Base-by-base conservation (phyloP, 768 basidiomycete genomes). In the Lactarius quietus region DNA sequence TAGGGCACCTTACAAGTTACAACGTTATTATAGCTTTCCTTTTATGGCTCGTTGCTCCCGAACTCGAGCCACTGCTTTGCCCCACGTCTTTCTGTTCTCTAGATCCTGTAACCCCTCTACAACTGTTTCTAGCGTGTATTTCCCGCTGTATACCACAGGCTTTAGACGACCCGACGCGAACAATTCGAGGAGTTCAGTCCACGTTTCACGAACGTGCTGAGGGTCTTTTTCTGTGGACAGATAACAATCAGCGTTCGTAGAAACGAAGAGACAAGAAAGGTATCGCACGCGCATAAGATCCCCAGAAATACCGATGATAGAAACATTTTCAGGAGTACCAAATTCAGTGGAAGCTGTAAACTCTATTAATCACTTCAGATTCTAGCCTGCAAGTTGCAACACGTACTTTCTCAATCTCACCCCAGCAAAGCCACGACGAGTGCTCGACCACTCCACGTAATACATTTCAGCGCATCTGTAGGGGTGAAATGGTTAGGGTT, bases 351-450 rank as follows among this genome's bases (percentile, higher is more conserved):
- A 26, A 96, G 81, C 93, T 94, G 67, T 10, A 26, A 1, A n/a
- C 23, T n/a, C 29, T 35, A 28, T 41, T 15, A 33, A 33, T 28
- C 26, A 43, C n/a, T 14, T 38, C 23, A 36, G 28, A 28, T 18
- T 4, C 18, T 41, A 31, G 12, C 23, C 23, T 26, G 28, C 18
- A 7, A 35, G 15, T 36, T 8, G 14, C 29, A 55, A 48, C 29
- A 62, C 73, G 12, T 56, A 90, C 89, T 80, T 93, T 92, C 75
- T 95, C 93, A 61, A 96, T 93, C 15, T 81, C 76, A 5, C 92
- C 92, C 83, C 90, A 4, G 90, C 93, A 75, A 95, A 98, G 7
- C 96, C 97, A 99, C 88, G n/a, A 98, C 90, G 14, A 99, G 71
- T 1, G 90, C 88, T 15, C 96, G 84, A 1, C 95, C 94, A 74